These are phyloP conservation scores for Pichia phayaonensis DNA, from an alignment of 805 yeast species.

Conservation along the genomic window DNA sequence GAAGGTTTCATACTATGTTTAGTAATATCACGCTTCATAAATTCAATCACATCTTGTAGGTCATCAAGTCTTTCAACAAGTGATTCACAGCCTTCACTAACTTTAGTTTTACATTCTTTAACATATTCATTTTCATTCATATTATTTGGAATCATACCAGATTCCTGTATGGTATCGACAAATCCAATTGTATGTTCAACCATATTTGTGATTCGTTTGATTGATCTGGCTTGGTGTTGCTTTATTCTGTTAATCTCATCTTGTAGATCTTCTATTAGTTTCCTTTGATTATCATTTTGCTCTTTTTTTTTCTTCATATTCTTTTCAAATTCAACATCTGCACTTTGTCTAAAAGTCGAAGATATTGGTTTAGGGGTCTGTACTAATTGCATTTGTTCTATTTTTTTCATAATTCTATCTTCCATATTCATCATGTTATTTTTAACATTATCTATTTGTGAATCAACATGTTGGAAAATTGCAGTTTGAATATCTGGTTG, in stretches of 20 bases:
- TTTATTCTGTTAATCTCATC: constrained; percentile 53
- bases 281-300: constrained; percentile 11
- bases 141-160: constrained; percentile 3
- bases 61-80: constrained; percentile 81
- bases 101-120: constrained; percentile 63
- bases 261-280: constrained; percentile 39
- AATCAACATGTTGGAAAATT: constrained; percentile 21
- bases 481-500: constrained; percentile 32
- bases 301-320: constrained; percentile 10
- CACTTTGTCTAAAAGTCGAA: neutral
- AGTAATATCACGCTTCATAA: constrained; percentile 83
- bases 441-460: constrained; percentile 21
- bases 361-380: constrained; percentile 2
- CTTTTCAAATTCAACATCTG: constrained; percentile 8
- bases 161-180: constrained; percentile 43
- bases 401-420: constrained; percentile 20
- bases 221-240: constrained; percentile 40
- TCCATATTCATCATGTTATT: constrained; percentile 24
- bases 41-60: constrained; percentile 85
- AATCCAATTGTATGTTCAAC: constrained; percentile 38
- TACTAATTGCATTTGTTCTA: constrained; percentile 9
- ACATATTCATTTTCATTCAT: constrained; percentile 40
- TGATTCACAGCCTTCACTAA: constrained; percentile 70
- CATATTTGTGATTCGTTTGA: constrained; percentile 29
- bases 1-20: constrained; percentile 81